Conservation (phyloP, 148 eudicot species). For the Chenopodium berlandieri region DNA sequence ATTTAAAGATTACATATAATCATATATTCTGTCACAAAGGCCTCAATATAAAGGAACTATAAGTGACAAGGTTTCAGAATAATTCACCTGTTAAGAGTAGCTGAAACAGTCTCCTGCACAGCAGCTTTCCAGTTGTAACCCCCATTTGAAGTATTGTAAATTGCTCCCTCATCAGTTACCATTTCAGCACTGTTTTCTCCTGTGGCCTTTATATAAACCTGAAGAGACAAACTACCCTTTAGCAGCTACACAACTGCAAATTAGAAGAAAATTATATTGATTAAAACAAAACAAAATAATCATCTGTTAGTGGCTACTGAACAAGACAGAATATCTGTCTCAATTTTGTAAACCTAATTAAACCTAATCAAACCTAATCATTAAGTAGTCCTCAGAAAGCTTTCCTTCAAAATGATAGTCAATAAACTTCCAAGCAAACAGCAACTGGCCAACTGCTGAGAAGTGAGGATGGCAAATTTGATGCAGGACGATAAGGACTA, state of each 20-base stretch:
- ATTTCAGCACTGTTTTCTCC: slow-evolving; percentile 93
- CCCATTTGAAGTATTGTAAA: slow-evolving; percentile 85
- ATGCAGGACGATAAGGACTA: slow-evolving; percentile 9
- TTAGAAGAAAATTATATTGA: background rate
- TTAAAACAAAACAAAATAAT: background rate
- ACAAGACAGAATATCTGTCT: background rate
- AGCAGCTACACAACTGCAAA: background rate
- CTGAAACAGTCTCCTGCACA: slow-evolving; percentile 96
- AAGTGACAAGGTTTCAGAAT: slow-evolving; percentile 12
- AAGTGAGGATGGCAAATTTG: background rate
- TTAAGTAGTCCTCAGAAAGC: background rate
- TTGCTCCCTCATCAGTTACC: slow-evolving; percentile 98
- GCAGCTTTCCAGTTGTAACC: slow-evolving; percentile 99
- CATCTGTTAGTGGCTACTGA: background rate
- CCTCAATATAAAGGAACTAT: background rate
- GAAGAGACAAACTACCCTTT: slow-evolving; percentile 8
- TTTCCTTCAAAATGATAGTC: background rate
- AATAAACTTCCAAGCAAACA: background rate
- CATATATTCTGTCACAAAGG: background rate
- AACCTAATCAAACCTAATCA: background rate
- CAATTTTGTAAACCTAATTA: background rate
- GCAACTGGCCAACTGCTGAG: background rate
- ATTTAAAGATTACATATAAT: background rate
- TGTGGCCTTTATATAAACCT: slow-evolving; percentile 92
- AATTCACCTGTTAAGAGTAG: slow-evolving; percentile 92